Percentiles rank a stretch among this genome's conserved stretches.
These are phyloP conservation scores for Diaporthe caulivora DNA, from an alignment of 2,329 filamentous ascomycete genomes.

Conservation along the genomic window DNA sequence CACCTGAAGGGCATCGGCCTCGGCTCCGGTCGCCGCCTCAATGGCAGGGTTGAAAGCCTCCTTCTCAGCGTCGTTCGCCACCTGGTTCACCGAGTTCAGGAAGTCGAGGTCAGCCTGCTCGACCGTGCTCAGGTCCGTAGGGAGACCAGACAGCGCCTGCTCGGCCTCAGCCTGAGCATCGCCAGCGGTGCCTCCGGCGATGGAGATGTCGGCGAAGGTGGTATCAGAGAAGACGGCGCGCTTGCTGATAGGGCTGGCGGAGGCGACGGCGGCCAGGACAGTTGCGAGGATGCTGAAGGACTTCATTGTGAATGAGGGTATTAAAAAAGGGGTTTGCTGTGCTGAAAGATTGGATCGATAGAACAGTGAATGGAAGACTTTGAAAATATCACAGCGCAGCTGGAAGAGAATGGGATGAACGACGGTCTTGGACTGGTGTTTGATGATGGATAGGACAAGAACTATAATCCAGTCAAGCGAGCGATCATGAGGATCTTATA, in stretches of 20 bases:
- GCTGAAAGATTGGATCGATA: slow-evolving; percentile 16
- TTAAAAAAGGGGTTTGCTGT: not conserved
- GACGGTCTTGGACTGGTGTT: slow-evolving; percentile 10
- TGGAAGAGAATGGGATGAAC: slow-evolving; percentile 34
- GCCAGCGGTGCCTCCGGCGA: slow-evolving; percentile 51
- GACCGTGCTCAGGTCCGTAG: slow-evolving; percentile 53
- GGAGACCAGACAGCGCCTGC: slow-evolving; percentile 47
- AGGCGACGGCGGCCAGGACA: slow-evolving; percentile 40
- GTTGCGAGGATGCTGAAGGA: slow-evolving; percentile 44
- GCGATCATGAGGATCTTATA: slow-evolving; percentile 34
- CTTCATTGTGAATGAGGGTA: slow-evolving; percentile 44
- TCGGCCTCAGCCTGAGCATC: slow-evolving; percentile 50
- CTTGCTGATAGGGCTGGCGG: slow-evolving; percentile 37
- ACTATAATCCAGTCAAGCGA: not conserved
- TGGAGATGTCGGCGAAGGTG: slow-evolving; percentile 53
- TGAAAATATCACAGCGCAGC: slow-evolving; percentile 37
- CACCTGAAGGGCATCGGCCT: slow-evolving; percentile 55
- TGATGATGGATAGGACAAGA: slow-evolving; percentile 2
- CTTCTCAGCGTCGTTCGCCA: slow-evolving; percentile 59
- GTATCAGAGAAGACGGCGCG: slow-evolving; percentile 46
- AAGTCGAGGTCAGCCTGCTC: slow-evolving; percentile 54
- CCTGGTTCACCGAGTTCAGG: slow-evolving; percentile 57
- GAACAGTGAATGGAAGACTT: slow-evolving; percentile 33
- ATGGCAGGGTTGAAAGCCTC: slow-evolving; percentile 61
- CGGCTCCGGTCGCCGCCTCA: slow-evolving; percentile 52